Conservation (phyloP, 1,284 basidiomycete genomes). For the Ustilago shanxiensis region DNA sequence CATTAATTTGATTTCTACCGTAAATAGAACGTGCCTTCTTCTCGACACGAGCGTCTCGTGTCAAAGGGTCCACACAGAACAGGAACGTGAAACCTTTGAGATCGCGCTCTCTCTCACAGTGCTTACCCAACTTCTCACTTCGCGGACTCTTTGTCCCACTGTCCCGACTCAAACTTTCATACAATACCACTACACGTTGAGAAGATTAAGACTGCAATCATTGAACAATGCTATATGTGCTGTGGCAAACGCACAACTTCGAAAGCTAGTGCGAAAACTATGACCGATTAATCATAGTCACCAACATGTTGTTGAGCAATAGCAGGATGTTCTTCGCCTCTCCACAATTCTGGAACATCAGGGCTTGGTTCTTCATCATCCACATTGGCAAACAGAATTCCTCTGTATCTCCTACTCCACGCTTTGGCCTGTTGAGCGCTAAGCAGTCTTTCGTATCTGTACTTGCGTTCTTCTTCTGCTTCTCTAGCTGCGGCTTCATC, state of each 20-base stretch:
- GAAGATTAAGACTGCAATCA: too few species aligned
- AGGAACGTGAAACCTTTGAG: background rate
- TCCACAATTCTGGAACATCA: conserved; percentile 47
- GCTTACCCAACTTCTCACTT: too few species aligned
- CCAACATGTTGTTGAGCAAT: conserved; percentile 26
- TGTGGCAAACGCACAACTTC: too few species aligned
- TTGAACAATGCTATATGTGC: too few species aligned
- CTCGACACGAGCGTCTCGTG: background rate
- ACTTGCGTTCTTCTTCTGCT: conserved; percentile 36
- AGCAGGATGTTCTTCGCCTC: conserved; percentile 52
- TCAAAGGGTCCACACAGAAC: conserved; percentile 1
- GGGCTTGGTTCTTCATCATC: conserved; percentile 45
- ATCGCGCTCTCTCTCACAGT: too few species aligned
- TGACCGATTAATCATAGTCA: conserved; percentile 7
- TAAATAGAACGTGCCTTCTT: too few species aligned
- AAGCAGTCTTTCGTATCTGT: conserved; percentile 47
- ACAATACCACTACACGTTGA: too few species aligned
- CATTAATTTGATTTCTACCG: too few species aligned
- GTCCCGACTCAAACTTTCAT: too few species aligned
- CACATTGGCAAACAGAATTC: conserved; percentile 50
- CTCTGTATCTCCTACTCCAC: conserved; percentile 47
- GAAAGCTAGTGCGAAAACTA: too few species aligned
- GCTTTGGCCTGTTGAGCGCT: conserved; percentile 54
- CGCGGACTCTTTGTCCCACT: too few species aligned
- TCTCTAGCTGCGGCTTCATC: conserved; percentile 14